Evolutionary conservation across 768 basidiomycete species (phyloP).

Genomic region (Mycena amicta): DNA sequence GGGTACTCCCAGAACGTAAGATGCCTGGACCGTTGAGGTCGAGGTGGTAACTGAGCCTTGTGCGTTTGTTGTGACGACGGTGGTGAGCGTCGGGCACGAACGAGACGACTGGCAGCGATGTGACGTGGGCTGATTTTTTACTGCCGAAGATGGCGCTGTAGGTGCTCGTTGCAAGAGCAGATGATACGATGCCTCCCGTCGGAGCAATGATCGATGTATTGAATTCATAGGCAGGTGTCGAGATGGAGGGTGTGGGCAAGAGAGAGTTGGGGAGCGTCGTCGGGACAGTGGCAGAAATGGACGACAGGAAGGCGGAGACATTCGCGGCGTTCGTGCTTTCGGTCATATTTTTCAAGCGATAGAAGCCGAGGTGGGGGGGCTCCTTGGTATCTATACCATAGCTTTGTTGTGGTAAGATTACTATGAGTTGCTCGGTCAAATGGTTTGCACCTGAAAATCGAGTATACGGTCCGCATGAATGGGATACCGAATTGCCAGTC

Average conservation of each 20-base stretch:
- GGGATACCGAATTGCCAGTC: constrained; percentile 84
- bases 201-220: constrained; percentile 65
- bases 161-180: constrained; percentile 72
- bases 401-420: constrained; percentile 48
- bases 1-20: constrained; percentile 62
- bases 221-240: constrained; percentile 66
- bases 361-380: constrained; percentile 78
- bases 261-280: constrained; percentile 76
- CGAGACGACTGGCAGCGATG: constrained; percentile 51
- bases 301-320: constrained; percentile 58
- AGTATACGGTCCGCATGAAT: constrained; percentile 77
- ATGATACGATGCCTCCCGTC: constrained; percentile 55
- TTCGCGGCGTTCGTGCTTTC: constrained; percentile 41
- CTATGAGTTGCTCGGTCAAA: too few species aligned
- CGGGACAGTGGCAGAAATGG: constrained; percentile 61
- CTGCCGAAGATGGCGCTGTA: constrained; percentile 61
- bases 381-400: constrained; percentile 77
- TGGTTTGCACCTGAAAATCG: constrained; percentile 77
- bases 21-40: constrained; percentile 47
- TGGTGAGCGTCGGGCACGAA: constrained; percentile 9
- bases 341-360: constrained; percentile 55
- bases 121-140: constrained; percentile 41
- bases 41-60: constrained; percentile 56
- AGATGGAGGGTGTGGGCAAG: constrained; percentile 63
- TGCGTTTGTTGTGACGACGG: constrained; percentile 54